phyloP scores from a whole-genome alignment of 345 rosid genomes.

The Erodium maritimum region DNA sequence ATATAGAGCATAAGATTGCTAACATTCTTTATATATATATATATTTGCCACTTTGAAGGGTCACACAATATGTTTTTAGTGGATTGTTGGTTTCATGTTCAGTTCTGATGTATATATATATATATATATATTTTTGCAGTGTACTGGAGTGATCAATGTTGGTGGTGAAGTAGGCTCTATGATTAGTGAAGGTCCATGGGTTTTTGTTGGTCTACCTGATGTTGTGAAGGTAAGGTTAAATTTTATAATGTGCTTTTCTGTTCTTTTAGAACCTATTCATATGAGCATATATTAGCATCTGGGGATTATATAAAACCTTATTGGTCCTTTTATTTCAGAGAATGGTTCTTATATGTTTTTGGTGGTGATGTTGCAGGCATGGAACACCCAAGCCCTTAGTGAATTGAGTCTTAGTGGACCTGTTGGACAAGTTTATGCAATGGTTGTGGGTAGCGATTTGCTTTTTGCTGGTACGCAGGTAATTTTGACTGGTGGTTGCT shows the following conservation, averaged over 20 bases:
- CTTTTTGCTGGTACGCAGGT: constrained; percentile 95
- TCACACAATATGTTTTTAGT: too few species aligned
- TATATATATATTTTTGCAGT: constrained; percentile 26
- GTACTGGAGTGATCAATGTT: constrained; percentile 45
- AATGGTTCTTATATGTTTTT: background rate
- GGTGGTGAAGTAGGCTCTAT: constrained; percentile 92
- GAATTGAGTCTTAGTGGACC: constrained; percentile 84
- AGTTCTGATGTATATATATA: too few species aligned
- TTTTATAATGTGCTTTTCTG: background rate
- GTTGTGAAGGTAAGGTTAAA: constrained; percentile 52
- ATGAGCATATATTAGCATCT: background rate
- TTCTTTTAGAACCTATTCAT: background rate
- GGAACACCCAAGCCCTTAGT: constrained; percentile 64
- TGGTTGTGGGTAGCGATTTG: constrained; percentile 73
- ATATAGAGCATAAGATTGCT: too few species aligned
- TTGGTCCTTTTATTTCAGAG: background rate
- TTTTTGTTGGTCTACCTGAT: constrained; percentile 83
- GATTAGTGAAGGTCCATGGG: constrained; percentile 93
- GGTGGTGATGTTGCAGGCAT: constrained; percentile 42
- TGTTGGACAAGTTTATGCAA: constrained; percentile 81
- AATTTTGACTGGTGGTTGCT: background rate
- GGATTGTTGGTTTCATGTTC: too few species aligned
- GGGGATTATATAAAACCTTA: background rate
- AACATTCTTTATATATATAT: too few species aligned
- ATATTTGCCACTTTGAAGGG: too few species aligned